Evolutionary conservation across 768 basidiomycete genomes (phyloP), one percentile per base, ranked within the genome.

Genomic region (Flagelloscypha sp.): DNA sequence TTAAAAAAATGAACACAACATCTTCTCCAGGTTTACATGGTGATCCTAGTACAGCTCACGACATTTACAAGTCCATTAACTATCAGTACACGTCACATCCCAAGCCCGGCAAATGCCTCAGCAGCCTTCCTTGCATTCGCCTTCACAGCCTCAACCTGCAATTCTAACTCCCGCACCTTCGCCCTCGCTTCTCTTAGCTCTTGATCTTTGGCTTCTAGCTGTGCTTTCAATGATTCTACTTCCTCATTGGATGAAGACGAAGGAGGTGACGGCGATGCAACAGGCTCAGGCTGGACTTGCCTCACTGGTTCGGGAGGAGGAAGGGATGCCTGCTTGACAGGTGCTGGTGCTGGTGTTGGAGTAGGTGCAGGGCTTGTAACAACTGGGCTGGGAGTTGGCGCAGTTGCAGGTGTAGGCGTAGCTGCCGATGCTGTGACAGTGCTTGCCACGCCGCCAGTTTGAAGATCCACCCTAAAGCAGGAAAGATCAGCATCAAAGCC

Each of bases 171-270:
- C 39, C 90, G 67, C 35, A 93, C 89, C 62, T 83, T 76, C 57
- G 79, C 77, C 24, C 82, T 69, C 22, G 85, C 81, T 17, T 88
- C 87, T 19, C 86, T 72, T 29, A 93, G 68, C 48, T 88, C 84
- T n/a, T n/a, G n/a, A n/a, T n/a, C n/a, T n/a, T n/a, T n/a, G 2
- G 56, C 54, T 9, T 55, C 69, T 36, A 92, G 65, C 2, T 64
- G 67, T 1, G 65, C 63, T 44, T 85, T 87, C 51, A 90, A 84
- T 17, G n/a, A n/a, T n/a, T n/a, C n/a, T n/a, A n/a, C n/a, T n/a
- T n/a, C n/a, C n/a, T n/a, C n/a, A n/a, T n/a, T n/a, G n/a, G n/a
- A n/a, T n/a, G n/a, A n/a, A n/a, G n/a, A n/a, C n/a, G n/a, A n/a
- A n/a, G n/a, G n/a, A n/a, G n/a, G n/a, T n/a, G n/a, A n/a, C n/a